Base-by-base conservation (phyloP, 108 stramenopile species). In the Stephanodiscus minutulus region DNA sequence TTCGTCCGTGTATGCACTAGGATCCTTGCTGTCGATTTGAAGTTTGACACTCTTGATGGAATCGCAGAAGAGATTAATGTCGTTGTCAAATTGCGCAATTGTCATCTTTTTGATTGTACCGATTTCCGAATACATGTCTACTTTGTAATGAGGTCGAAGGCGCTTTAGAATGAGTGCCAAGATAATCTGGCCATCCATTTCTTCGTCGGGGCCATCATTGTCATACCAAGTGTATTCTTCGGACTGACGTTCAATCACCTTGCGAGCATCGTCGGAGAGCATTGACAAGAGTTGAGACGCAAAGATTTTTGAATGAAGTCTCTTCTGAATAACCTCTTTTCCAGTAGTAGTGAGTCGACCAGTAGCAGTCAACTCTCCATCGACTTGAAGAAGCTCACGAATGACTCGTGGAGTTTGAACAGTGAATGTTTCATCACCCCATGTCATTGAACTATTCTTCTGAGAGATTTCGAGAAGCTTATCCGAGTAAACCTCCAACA, bases 81-180 rank as follows among this genome's bases (percentile, higher is more conserved):
- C 24, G 7, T 55, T 12, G 11, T 25, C 24, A 21, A 25, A 55
- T 25, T 55, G 22, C 8, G 54, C 20, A 2, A 55, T 2, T 2
- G 20, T 25, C 22, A 55, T 2, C 24, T 55, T 25, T 7, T 55
- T 55, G 4, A 7, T 21, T 25, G 2, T 21, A 22, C 24, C 54
- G 25, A 55, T 55, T 55, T 55, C 54, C 9, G 22, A 2, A 25
- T 25, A 55, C 54, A 55, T 55, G 24, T 55, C 54, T 1, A 55
- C 24, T 24, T 55, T 55, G 54, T 55, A 25, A 25, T 55, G 54
- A 55, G 54, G 54, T 3, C 7, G 20, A 21, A 55, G 22, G 4
- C 54, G 54, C 20, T 6, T 12, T 1, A 25, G 11, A 24, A 21
- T 25, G 3, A 55, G 11, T 4, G 54, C 54, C 2, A 55, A 5